Evolutionary conservation across 2,329 filamentous ascomycete species (phyloP).

Genomic region (Leptographium procerum): DNA sequence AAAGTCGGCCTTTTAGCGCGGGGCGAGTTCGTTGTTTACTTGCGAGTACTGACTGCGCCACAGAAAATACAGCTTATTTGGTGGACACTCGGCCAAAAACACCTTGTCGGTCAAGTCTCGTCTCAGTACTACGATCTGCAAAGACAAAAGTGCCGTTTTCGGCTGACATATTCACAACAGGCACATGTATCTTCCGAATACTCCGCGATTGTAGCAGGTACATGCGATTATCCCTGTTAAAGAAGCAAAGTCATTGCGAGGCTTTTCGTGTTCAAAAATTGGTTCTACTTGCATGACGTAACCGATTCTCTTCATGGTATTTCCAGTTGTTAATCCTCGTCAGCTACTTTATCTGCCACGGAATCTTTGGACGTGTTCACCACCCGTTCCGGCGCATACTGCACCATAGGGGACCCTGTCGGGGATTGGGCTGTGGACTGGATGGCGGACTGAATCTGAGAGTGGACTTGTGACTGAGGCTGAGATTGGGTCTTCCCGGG

Average conservation of each 20-base stretch:
- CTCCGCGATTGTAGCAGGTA: no score
- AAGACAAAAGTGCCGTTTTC: not conserved
- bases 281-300: no score
- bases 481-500: not conserved
- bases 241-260: no score
- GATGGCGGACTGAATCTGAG: slow-evolving; percentile 5
- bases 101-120: not conserved
- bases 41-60: not conserved
- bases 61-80: not conserved
- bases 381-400: slow-evolving; percentile 34
- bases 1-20: not conserved
- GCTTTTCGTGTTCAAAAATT: no score
- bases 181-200: not conserved
- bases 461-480: slow-evolving; percentile 4
- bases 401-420: slow-evolving; percentile 1
- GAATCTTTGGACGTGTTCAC: slow-evolving; percentile 38
- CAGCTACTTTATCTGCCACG: slow-evolving; percentile 40
- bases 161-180: not conserved
- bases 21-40: not conserved
- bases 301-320: no score
- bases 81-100: not conserved
- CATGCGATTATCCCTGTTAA: no score
- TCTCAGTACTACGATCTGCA: not conserved
- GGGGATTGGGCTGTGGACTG: slow-evolving; percentile 6
- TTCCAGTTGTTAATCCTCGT: slow-evolving; percentile 28